phyloP scores from a whole-genome alignment of 163 green algal species.

The Chloromonas sp. region DNA sequence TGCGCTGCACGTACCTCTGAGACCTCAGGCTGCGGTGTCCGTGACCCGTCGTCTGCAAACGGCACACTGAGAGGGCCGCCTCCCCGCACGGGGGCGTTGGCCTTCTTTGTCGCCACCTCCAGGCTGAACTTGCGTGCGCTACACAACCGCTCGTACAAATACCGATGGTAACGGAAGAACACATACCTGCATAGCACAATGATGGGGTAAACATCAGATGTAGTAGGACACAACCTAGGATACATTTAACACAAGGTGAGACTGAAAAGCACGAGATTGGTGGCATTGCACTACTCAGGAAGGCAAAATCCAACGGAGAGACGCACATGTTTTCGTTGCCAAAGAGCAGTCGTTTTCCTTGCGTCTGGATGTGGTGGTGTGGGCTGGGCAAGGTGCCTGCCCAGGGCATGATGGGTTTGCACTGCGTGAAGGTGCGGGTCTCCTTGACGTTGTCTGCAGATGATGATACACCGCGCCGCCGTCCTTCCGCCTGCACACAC shows the following conservation, averaged over 20 bases:
- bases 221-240: too few relatives aligned
- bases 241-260: too few relatives aligned
- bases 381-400: not conserved
- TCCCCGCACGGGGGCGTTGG: not conserved
- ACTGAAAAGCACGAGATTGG: too few relatives aligned
- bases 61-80: not conserved
- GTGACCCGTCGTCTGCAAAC: not conserved
- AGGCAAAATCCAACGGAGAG: slow-evolving; percentile 1
- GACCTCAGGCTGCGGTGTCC: not conserved
- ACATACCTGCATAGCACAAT: too few relatives aligned
- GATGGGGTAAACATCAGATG: too few relatives aligned
- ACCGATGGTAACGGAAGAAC: slow-evolving; percentile 46
- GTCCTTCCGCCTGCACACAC: not conserved
- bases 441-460: slow-evolving; percentile 8
- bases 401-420: slow-evolving; percentile 24
- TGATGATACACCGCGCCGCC: not conserved
- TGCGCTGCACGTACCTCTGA: not conserved
- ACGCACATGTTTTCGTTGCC: slow-evolving; percentile 90
- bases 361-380: slow-evolving; percentile 18
- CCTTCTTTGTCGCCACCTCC: slow-evolving; percentile 27
- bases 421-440: slow-evolving; percentile 6
- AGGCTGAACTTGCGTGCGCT: slow-evolving; percentile 30
- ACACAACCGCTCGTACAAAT: slow-evolving; percentile 72
- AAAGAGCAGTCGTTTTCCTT: slow-evolving; percentile 69
- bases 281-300: too few relatives aligned